Conservation (phyloP, 2,329 filamentous ascomycete species). For the Xylariaceae sp. region DNA sequence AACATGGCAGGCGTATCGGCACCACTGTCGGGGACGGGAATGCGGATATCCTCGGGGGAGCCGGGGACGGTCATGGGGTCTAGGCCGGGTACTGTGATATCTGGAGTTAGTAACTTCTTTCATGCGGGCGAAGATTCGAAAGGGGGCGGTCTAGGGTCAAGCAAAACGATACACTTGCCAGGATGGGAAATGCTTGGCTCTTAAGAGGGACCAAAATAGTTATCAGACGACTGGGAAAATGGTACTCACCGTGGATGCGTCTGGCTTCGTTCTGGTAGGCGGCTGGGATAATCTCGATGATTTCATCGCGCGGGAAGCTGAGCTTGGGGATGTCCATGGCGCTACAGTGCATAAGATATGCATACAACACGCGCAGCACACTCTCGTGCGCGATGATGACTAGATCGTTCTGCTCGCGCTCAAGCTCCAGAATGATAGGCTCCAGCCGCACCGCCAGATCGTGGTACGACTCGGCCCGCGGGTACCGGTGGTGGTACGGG, state of each 20-base stretch:
- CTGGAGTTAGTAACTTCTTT: constrained; percentile 7
- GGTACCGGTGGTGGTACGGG: constrained; percentile 96
- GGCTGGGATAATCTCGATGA: constrained; percentile 97
- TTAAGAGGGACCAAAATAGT: background rate
- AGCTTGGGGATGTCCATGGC: constrained; percentile 92
- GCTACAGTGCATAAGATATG: constrained; percentile 98
- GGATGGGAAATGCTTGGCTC: no score
- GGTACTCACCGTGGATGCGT: constrained; percentile 72
- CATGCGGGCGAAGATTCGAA: background rate
- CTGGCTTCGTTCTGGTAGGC: constrained; percentile 97
- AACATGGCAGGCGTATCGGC: constrained; percentile 50
- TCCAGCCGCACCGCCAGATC: constrained; percentile 97
- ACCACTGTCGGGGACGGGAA: constrained; percentile 67
- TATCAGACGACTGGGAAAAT: no score
- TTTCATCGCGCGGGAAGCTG: constrained; percentile 93
- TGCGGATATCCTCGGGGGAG: constrained; percentile 81
- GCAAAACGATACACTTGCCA: background rate
- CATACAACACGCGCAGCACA: constrained; percentile 94
- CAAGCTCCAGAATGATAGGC: constrained; percentile 95
- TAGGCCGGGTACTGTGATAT: constrained; percentile 62
- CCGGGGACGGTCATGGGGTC: constrained; percentile 73
- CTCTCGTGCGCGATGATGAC: constrained; percentile 98
- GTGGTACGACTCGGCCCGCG: constrained; percentile 96
- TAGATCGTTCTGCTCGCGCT: constrained; percentile 96
- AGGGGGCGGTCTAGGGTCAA: background rate